Base-by-base conservation (phyloP, 2,329 filamentous ascomycete genomes). In the Ophidiomyces ophidiicola region DNA sequence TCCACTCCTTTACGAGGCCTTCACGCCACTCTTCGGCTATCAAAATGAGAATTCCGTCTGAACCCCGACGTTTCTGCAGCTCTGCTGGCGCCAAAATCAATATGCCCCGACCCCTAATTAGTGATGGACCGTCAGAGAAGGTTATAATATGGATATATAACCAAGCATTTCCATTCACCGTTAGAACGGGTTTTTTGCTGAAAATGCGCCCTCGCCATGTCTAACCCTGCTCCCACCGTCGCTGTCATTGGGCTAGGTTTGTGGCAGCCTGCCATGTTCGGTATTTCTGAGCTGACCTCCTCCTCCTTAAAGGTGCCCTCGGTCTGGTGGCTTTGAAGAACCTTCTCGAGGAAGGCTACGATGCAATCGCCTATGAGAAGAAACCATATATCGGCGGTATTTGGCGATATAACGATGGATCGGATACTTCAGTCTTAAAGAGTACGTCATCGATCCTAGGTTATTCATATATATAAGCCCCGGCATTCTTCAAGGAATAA, bases 261-360 rank as follows among this genome's bases (percentile, higher is more conserved):
- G 24, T 26, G 11, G 7, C 24, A 11, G 11, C 24, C 7, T 8
- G 24, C 24, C 11, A 26, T 7, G 7, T 8, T 26, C 11, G 24
- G 24, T 7, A 26, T 8, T 7, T 7, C 24, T 26, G 24, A 26
- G 7, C 7, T 26, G 7, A 11, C 11, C 7, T 8, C 11, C 7
- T 11, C 11, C 24, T 26, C n/a, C n/a, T n/a, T n/a, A n/a, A n/a
- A 29, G 60, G 61, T 10, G 53, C 52, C 1, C 48, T 61, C 3
- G 63, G 63, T 29, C 53, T 66, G 8, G 52, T 59, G 11, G 53
- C 63, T 8, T 50, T 65, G 36, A 69, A 69, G 49, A 61, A 61
- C 25, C 45, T 68, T 12, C 47, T 58, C 2, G 64, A 69, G 41
- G 63, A 65, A 48, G 63, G 64, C 6, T 69, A 67, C 36, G 48